Evolutionary conservation across 169 alveolate genomes (phyloP), one percentile per base, ranked within the genome.

Genomic region (Theileria orientalis): DNA sequence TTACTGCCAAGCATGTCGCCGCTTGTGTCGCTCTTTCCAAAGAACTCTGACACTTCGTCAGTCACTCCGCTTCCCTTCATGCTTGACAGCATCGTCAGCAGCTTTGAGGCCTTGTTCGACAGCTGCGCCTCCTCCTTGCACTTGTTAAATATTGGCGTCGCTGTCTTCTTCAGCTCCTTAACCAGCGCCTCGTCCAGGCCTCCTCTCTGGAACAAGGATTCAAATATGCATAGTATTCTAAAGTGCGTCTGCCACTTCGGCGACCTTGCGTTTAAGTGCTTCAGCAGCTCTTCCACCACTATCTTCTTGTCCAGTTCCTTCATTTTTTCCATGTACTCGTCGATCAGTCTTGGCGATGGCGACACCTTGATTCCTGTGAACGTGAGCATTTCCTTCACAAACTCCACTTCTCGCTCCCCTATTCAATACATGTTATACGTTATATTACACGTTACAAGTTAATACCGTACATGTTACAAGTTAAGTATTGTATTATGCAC

Each of bases 311-410:
- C 73, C 60, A 71, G 13, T 23, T 62, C 73, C 66, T 79, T 72
- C 61, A 79, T 16, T 21, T 62, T 30, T 44, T n/a, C 25, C 44
- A 79, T 19, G 56, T 61, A 79, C 49, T 79, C 87, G 42, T 79
- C 83, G 25, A 79, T 40, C 23, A 79, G 29, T 44, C 72, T 70
- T 49, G 71, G 87, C 25, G 87, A 79, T 14, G 87, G 87, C 32
- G 83, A 35, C 32, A 79, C 77, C 66, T 79, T 79, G 35, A 79
- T 71, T 16, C 87, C 87, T 42, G 82, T 79, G 57, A 79, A 79
- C 9, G 87, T 70, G 8, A 79, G 64, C 60, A 79, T 49, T 11
- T 79, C 87, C 70, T 71, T 79, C 27, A 72, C 87, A 37, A 79
- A 56, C 46, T 44, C 59, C n/a, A 66, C 11, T 61, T 79, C 87